Percentiles rank a stretch among this genome's conserved stretches.
These are phyloP conservation scores for Colletotrichum echinochloae DNA, from an alignment of 2,329 filamentous ascomycete species.

Conservation along the genomic window DNA sequence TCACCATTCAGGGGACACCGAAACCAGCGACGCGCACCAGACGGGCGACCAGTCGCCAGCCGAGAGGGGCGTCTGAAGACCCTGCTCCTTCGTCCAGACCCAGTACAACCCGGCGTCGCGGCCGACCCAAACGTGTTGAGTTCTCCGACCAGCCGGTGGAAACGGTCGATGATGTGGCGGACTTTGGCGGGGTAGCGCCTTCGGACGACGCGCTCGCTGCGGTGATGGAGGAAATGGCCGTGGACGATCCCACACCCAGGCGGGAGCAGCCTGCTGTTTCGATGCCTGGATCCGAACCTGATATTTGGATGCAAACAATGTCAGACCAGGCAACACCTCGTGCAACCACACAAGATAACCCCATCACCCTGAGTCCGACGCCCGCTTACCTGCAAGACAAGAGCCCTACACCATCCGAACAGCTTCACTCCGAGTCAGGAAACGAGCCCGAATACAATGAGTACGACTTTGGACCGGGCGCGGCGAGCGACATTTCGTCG, in stretches of 20 bases:
- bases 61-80: slow-evolving; percentile 19
- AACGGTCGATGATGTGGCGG: slow-evolving; percentile 42
- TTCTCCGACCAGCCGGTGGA: slow-evolving; percentile 41
- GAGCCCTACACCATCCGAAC: slow-evolving; percentile 31
- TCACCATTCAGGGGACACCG: slow-evolving; percentile 49
- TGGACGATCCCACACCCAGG: slow-evolving; percentile 47
- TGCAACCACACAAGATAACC: slow-evolving; percentile 38
- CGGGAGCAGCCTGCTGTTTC: slow-evolving; percentile 10
- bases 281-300: slow-evolving; percentile 52
- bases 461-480: slow-evolving; percentile 35
- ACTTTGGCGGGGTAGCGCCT: slow-evolving; percentile 9
- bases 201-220: slow-evolving; percentile 38
- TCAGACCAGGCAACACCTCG: slow-evolving; percentile 54
- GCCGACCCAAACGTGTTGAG: slow-evolving; percentile 32
- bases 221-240: slow-evolving; percentile 48
- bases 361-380: slow-evolving; percentile 10
- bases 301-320: slow-evolving; percentile 60
- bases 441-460: slow-evolving; percentile 28
- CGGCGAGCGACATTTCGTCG: slow-evolving; percentile 35
- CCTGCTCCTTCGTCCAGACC: slow-evolving; percentile 25
- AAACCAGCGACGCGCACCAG: slow-evolving; percentile 46
- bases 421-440: slow-evolving; percentile 31
- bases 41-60: slow-evolving; percentile 25
- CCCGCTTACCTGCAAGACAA: slow-evolving; percentile 20
- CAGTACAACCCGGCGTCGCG: slow-evolving; percentile 20